Percentiles rank a stretch among this genome's conserved stretches.
These are phyloP conservation scores for Tetrastigma voinierianum DNA, from an alignment of 164 flowering plant genomes.

Conservation along the genomic window DNA sequence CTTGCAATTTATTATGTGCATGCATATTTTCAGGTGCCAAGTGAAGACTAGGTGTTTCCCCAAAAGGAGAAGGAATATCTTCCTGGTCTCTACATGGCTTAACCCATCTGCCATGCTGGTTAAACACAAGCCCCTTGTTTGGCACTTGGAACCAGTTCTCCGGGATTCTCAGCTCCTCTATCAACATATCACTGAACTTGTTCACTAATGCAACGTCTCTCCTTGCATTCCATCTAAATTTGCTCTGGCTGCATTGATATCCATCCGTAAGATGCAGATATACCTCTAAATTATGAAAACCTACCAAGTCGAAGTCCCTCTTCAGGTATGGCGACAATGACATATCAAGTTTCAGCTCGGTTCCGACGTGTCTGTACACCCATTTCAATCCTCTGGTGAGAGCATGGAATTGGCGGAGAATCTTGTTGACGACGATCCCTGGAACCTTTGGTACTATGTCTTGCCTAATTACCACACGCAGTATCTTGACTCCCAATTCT, in stretches of 20 bases:
- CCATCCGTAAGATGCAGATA: constrained; percentile 68
- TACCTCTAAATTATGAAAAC: constrained; percentile 49
- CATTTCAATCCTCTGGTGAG: constrained; percentile 33
- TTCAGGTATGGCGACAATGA: constrained; percentile 43
- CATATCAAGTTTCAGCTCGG: constrained; percentile 45
- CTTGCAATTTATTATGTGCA: too few species aligned
- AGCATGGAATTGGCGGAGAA: constrained; percentile 29
- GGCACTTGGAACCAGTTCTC: constrained; percentile 48
- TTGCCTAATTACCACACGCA: constrained; percentile 43
- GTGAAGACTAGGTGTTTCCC: background rate
- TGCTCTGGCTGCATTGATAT: constrained; percentile 6
- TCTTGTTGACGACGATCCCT: constrained; percentile 42
- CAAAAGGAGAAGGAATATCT: constrained; percentile 49
- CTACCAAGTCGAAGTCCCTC: constrained; percentile 25
- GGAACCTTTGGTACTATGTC: constrained; percentile 58
- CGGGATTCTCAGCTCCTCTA: constrained; percentile 34
- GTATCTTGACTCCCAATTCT: constrained; percentile 39
- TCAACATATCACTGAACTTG: constrained; percentile 31
- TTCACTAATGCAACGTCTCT: constrained; percentile 53
- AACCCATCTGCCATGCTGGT: constrained; percentile 60
- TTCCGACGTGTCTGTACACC: constrained; percentile 61
- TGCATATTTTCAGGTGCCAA: background rate
- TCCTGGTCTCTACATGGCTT: constrained; percentile 51
- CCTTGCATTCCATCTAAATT: constrained; percentile 32
- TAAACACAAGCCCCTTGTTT: constrained; percentile 54